Evolutionary conservation across 768 basidiomycete species (phyloP), one percentile per base, ranked within the genome.

Genomic region (Lentinula lateritia): DNA sequence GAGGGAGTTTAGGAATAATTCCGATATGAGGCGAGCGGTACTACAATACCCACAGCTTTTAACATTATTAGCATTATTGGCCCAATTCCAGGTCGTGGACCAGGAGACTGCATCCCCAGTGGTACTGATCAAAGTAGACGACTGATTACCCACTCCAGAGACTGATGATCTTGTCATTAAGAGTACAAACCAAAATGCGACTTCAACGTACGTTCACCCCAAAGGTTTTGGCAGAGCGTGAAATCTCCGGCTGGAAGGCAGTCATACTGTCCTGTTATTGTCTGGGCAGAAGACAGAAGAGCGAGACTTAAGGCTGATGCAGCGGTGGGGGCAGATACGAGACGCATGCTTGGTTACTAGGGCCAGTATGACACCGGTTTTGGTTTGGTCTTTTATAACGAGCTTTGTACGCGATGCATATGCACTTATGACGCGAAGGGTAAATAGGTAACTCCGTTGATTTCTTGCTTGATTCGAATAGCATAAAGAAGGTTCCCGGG

Each of bases 201-300:
- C 9, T n/a, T 32, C 3, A 39, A 66, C 75, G 43, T 62, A 80
- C 80, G 55, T 18, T 68, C 65, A 13, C 82, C 83, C 83, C 83
- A 86, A 23, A 82, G 78, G 67, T 86, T 83, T 67, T 84, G 80
- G 73, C 83, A 85, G 48, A 85, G 76, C 0, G 75, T 78, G 68
- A 74, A 86, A 12, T 69, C 67, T 2, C 83, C 83, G 3, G 78
- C 79, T 1, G 80, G 70, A 46, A 70, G 63, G 66, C 83, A 84
- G 62, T 75, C 71, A 43, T 67, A 79, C 60, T 72, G 74, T 2
- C 83, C 83, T 6, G 74, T 71, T 56, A 84, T 73, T 6, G 78
- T 78, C 66, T 79, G 76, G 0, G 74, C 75, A 13, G 63, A 52
- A 12, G 64, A 65, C 20, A 58, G 15, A 35, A 61, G 43, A 7